Conservation (phyloP, 73 alveolate genomes). For the Tetrahymena borealis region DNA sequence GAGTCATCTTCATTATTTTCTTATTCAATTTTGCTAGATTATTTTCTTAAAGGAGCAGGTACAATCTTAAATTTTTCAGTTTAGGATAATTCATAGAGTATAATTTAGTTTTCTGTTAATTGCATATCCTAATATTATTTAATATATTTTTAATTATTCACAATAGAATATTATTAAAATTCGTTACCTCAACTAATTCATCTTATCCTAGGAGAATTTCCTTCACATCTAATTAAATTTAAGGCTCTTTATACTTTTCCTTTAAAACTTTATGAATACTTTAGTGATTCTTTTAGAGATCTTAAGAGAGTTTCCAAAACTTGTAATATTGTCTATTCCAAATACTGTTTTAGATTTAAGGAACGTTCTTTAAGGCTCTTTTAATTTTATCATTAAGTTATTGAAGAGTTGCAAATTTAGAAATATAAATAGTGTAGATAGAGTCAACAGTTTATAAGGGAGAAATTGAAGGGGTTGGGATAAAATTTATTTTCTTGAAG, state of each 20-base stretch:
- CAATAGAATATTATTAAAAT: neutral
- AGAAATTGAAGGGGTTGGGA: neutral
- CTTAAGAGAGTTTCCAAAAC: neutral
- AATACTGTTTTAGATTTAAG: neutral
- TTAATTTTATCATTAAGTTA: neutral
- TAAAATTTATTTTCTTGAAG: neutral
- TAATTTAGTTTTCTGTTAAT: neutral
- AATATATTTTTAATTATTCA: neutral
- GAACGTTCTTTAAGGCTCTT: neutral
- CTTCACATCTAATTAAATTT: neutral
- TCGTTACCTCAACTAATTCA: neutral
- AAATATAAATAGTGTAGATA: neutral
- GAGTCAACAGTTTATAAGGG: neutral
- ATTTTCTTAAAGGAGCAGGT: neutral
- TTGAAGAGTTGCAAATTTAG: neutral
- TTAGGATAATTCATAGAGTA: neutral
- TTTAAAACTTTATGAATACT: neutral
- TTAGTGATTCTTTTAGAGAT: neutral
- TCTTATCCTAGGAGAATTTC: neutral
- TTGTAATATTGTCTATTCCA: neutral
- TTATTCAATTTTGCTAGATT: neutral
- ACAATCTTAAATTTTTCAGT: neutral
- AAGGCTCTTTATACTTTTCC: neutral
- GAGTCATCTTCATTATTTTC: neutral
- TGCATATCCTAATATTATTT: neutral